phyloP scores from a whole-genome alignment of 768 basidiomycete species.

The Suillus spraguei region DNA sequence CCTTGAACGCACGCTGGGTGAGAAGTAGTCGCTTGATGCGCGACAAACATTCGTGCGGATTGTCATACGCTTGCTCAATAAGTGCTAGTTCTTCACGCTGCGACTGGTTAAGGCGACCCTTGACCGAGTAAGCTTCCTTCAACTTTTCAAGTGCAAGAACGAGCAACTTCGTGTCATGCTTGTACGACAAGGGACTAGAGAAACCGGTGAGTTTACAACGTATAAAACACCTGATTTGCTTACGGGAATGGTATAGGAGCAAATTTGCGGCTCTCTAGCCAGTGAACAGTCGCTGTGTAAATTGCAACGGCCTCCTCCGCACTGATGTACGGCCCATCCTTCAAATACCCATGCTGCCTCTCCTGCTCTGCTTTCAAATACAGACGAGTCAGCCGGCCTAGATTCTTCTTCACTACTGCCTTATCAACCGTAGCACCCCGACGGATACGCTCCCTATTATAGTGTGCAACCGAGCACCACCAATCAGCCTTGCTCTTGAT shows the following conservation, averaged over 20 bases:
- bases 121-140: slow-evolving; percentile 98
- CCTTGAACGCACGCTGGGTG: slow-evolving; percentile 98
- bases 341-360: slow-evolving; percentile 96
- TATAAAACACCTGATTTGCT: slow-evolving; percentile 27
- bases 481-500: slow-evolving; percentile 99
- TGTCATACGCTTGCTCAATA: slow-evolving; percentile 99
- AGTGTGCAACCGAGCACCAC: slow-evolving; percentile 98
- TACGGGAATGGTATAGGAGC: slow-evolving; percentile 98
- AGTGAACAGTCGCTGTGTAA: slow-evolving; percentile 98
- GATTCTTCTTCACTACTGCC: slow-evolving; percentile 98
- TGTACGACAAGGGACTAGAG: slow-evolving; percentile 88
- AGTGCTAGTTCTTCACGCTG: slow-evolving; percentile 97
- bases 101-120: slow-evolving; percentile 96
- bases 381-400: slow-evolving; percentile 95
- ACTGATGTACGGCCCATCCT: slow-evolving; percentile 98
- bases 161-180: slow-evolving; percentile 97
- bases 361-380: slow-evolving; percentile 99
- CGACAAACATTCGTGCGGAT: slow-evolving; percentile 97
- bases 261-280: slow-evolving; percentile 98
- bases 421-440: slow-evolving; percentile 98
- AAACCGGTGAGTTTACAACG: slow-evolving; percentile 9
- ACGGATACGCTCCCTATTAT: slow-evolving; percentile 96
- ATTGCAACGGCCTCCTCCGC: slow-evolving; percentile 99
- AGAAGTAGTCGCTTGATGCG: slow-evolving; percentile 97
- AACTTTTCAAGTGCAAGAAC: slow-evolving; percentile 97